A percentile compares a stretch with the other conserved stretches of the same genome.
Conservation (phyloP, 176 grass and related monocot genomes). For the Ensete glaucum region DNA sequence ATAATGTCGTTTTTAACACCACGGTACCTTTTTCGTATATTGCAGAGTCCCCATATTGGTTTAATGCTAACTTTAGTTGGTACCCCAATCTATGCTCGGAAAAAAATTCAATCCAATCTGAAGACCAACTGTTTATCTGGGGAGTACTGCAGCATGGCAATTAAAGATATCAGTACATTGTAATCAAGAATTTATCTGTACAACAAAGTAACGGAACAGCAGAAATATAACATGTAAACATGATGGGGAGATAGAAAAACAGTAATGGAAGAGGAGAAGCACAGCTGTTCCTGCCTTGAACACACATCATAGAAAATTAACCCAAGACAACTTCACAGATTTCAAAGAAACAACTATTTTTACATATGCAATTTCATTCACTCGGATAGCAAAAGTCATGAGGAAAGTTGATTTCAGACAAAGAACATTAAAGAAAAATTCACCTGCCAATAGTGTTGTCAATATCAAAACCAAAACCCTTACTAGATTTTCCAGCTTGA, state of each 20-base stretch:
- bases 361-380: background rate
- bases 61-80: constrained; percentile 42
- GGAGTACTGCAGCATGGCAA: constrained; percentile 43
- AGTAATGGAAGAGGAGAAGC: background rate
- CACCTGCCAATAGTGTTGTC: constrained; percentile 85
- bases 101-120: constrained; percentile 75
- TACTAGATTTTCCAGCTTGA: constrained; percentile 57
- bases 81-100: constrained; percentile 64
- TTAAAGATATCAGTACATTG: background rate
- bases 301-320: background rate
- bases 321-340: background rate
- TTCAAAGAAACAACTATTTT: background rate
- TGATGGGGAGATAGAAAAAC: background rate
- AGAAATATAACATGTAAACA: background rate
- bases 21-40: constrained; percentile 57
- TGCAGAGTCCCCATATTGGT: constrained; percentile 43
- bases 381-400: background rate
- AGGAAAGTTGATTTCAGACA: background rate
- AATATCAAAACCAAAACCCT: constrained; percentile 56
- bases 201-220: background rate
- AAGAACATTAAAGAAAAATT: background rate
- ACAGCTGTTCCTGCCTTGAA: background rate
- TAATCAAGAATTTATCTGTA: background rate
- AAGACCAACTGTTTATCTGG: constrained; percentile 75
- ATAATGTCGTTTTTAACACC: too few relatives aligned